These are phyloP conservation scores for Panaeolus papilionaceus DNA, from an alignment of 768 basidiomycete species.

Conservation along the genomic window DNA sequence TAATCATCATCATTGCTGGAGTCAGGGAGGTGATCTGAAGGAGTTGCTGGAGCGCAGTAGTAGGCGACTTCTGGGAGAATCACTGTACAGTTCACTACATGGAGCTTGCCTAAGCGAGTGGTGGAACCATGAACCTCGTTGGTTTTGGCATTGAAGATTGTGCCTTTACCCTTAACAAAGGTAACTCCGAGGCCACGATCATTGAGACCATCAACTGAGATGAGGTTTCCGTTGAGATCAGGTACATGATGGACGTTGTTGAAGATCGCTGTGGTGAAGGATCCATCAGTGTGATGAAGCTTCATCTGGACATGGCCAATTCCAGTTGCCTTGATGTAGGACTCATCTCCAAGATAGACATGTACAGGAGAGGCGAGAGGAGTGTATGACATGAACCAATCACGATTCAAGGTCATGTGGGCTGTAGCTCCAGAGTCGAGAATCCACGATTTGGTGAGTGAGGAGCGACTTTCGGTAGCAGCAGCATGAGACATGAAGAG, in stretches of 20 bases:
- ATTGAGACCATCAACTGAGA: slow-evolving; percentile 16
- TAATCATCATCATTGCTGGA: neutral
- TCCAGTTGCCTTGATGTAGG: slow-evolving; percentile 22
- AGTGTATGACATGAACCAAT: slow-evolving; percentile 22
- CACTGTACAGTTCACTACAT: neutral
- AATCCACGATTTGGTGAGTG: slow-evolving; percentile 20
- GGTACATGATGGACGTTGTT: slow-evolving; percentile 17
- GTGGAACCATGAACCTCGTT: neutral
- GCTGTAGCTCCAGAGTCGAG: slow-evolving; percentile 24
- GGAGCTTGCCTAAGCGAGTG: neutral
- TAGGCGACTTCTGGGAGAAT: neutral
- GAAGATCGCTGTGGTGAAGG: neutral
- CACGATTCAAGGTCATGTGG: slow-evolving; percentile 22
- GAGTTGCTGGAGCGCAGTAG: neutral
- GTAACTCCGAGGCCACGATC: slow-evolving; percentile 5
- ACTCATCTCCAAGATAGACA: slow-evolving; percentile 26
- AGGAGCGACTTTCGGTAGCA: neutral
- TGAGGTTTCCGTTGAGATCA: slow-evolving; percentile 18
- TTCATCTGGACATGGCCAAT: slow-evolving; percentile 16
- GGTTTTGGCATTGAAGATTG: neutral
- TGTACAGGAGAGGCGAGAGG: slow-evolving; percentile 16
- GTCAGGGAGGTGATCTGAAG: neutral
- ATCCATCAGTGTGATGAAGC: neutral
- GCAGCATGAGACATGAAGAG: slow-evolving; percentile 15
- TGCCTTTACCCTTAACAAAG: neutral